Conservation (phyloP, 345 rosid genomes). For the Eucalyptus cloeziana region DNA sequence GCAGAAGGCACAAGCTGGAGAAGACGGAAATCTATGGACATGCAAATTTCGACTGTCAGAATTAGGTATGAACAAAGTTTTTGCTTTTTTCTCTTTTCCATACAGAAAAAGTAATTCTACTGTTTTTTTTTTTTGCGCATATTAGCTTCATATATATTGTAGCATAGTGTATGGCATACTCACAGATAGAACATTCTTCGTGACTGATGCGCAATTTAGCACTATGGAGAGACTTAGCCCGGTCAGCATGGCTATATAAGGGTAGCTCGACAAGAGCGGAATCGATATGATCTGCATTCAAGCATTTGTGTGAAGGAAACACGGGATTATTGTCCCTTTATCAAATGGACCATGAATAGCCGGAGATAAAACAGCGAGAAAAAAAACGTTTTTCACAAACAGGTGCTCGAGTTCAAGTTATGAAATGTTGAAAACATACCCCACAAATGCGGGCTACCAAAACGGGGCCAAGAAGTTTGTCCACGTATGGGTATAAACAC, state of each 20-base stretch:
- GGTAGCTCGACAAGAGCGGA: slow-evolving; percentile 48
- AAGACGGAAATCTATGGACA: slow-evolving; percentile 14
- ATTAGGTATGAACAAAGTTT: not conserved
- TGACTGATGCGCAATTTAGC: slow-evolving; percentile 55
- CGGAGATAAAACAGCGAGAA: not conserved
- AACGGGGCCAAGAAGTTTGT: slow-evolving; percentile 63
- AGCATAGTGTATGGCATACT: not conserved
- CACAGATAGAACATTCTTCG: slow-evolving; percentile 58
- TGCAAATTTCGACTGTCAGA: not conserved
- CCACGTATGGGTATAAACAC: slow-evolving; percentile 42
- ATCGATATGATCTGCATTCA: slow-evolving; percentile 37
- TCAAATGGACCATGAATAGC: not conserved
- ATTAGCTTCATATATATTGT: not conserved
- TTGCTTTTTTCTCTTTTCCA: not conserved
- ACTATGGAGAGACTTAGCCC: slow-evolving; percentile 48
- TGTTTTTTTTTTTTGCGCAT: not conserved
- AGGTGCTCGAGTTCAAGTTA: not conserved
- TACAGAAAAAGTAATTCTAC: not conserved
- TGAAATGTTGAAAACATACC: slow-evolving; percentile 25
- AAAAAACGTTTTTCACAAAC: not conserved
- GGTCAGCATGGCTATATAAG: slow-evolving; percentile 52
- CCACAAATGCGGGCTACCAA: slow-evolving; percentile 41
- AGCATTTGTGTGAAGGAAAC: not conserved
- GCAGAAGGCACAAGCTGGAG: slow-evolving; percentile 31
- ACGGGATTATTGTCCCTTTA: not conserved